These are phyloP conservation scores for Tetrapisispora arboricola DNA, from an alignment of 805 yeast species.

Conservation along the genomic window DNA sequence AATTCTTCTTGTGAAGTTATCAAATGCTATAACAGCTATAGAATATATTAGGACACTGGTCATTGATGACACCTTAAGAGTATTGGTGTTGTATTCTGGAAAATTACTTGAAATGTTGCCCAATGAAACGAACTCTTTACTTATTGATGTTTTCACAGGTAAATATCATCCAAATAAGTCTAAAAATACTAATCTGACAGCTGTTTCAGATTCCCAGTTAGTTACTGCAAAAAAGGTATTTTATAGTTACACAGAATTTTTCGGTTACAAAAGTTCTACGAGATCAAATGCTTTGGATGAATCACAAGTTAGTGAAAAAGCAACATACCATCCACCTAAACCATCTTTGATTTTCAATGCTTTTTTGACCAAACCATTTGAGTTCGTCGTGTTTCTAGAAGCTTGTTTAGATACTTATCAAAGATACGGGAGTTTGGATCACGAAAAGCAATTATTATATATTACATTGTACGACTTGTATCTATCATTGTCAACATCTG, in stretches of 20 bases:
- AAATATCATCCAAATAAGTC: slow-evolving; percentile 43
- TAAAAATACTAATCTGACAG: neutral
- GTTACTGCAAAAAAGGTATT: slow-evolving; percentile 26
- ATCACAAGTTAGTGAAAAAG: slow-evolving; percentile 21
- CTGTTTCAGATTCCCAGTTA: neutral
- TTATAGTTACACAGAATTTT: slow-evolving; percentile 49
- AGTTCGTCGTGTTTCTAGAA: slow-evolving; percentile 85
- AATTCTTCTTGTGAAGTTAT: slow-evolving; percentile 56
- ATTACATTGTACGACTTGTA: slow-evolving; percentile 79
- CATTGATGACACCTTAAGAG: slow-evolving; percentile 67
- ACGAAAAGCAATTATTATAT: slow-evolving; percentile 63
- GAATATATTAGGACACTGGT: slow-evolving; percentile 56
- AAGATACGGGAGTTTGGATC: slow-evolving; percentile 53
- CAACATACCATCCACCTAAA: slow-evolving; percentile 84
- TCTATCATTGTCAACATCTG: slow-evolving; percentile 42
- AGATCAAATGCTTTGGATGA: slow-evolving; percentile 8
- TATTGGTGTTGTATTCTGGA: slow-evolving; percentile 58
- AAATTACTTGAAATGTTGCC: slow-evolving; percentile 58
- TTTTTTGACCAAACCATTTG: slow-evolving; percentile 75
- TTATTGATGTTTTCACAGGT: slow-evolving; percentile 86
- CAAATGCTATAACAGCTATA: slow-evolving; percentile 50
- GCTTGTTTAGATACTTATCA: slow-evolving; percentile 79
- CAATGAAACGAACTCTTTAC: slow-evolving; percentile 66
- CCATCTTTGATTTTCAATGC: slow-evolving; percentile 82
- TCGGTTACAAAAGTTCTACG: slow-evolving; percentile 39